Base-by-base conservation (phyloP, 306 rosid genomes). In the Begonia masoniana region DNA sequence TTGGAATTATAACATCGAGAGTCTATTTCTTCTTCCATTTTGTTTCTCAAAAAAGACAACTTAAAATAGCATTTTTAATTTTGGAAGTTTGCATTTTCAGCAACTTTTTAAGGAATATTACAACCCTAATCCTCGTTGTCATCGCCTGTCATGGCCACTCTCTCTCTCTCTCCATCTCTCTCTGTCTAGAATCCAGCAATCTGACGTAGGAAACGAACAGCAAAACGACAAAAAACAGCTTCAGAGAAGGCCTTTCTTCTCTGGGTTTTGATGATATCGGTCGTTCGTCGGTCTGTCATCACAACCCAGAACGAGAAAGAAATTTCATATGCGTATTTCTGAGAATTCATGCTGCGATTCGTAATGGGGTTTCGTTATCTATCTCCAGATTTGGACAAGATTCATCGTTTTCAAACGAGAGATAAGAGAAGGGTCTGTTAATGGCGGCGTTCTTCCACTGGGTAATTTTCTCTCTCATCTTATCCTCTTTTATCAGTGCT, bases 381-480 rank as follows among this genome's bases (percentile, higher is more conserved):
- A 45, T 45, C n/a, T 1, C 49, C 15, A 45, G 4, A n/a, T n/a
- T 11, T 45, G 14, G 15, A 45, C 15, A 45, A 10, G 7, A 12
- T n/a, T 45, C 49, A 12, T 45, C n/a, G 6, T 10, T 45, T 45
- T 45, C n/a, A 45, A 10, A 45, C 15, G 49, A 45, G 15, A 10
- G 15, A 12, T 10, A 45, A n/a, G 49, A 45, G 49, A 45, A 45
- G 73, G 57, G 56, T 73, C 59, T 62, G 55, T 21, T 64, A 50
- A 64, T 57, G 67, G 79, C 84, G 92, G 86, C 58, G 69, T 47
- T 71, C 50, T 47, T 69, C 53, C 57, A 48, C 59, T 67, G 70
- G 75, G 19, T 68, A 5, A 43, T 69, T 16, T 50, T 80, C 53
- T 69, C 60, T 69, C 55, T 52, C 31, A 12, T 52, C 42, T 66